Conservation (phyloP, 331 rosid species). For the Pyrus hybrid region DNA sequence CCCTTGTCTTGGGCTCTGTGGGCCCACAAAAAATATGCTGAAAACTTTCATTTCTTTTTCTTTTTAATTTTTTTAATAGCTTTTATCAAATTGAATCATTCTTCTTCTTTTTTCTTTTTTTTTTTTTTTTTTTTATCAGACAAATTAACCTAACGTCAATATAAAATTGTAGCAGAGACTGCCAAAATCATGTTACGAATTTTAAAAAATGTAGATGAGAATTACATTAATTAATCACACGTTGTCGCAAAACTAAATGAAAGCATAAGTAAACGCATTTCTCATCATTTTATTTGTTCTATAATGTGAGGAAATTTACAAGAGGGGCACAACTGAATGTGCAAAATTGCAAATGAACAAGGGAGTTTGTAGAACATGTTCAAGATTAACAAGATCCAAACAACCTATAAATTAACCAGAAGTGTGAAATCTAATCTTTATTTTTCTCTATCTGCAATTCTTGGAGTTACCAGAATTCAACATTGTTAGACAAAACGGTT, state of each 20-base stretch:
- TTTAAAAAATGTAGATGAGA: not conserved
- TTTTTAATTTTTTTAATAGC: too few relatives aligned
- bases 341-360: not conserved
- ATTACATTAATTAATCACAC: rapidly evolving
- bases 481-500: not conserved
- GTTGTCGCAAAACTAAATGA: too few relatives aligned
- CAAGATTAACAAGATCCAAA: not conserved
- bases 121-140: too few relatives aligned
- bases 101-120: too few relatives aligned
- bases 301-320: not conserved
- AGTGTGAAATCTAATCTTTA: not conserved
- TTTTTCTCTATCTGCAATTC: not conserved
- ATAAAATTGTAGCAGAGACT: too few relatives aligned
- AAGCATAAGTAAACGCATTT: not conserved
- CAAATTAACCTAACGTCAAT: too few relatives aligned
- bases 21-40: not conserved
- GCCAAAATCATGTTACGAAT: too few relatives aligned
- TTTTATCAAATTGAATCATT: too few relatives aligned
- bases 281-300: not conserved
- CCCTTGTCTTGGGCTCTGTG: not conserved
- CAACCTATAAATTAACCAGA: not conserved
- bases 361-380: not conserved
- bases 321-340: not conserved
- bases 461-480: not conserved
- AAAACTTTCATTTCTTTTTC: not conserved